Conservation (phyloP, 1,139 yeast species). For the Lodderomyces margitis region DNA sequence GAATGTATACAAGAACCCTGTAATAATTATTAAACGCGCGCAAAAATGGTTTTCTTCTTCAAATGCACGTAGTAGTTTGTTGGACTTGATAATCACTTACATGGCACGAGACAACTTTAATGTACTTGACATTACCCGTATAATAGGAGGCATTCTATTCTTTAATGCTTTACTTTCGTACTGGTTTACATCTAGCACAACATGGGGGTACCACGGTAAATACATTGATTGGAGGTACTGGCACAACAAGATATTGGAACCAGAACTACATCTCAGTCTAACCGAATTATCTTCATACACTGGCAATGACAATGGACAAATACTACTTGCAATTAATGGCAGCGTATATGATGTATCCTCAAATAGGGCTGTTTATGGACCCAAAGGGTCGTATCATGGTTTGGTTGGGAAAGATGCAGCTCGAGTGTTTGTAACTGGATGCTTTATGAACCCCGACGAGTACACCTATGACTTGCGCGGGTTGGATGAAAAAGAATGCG, state of each 20-base stretch:
- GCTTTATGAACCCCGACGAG: conserved; percentile 56
- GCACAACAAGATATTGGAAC: conserved; percentile 21
- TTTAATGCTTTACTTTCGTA: conserved; percentile 51
- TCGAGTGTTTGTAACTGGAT: conserved; percentile 76
- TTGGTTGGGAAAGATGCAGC: conserved; percentile 73
- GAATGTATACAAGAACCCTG: too few species aligned
- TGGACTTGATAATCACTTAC: too few species aligned
- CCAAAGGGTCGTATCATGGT: conserved; percentile 57
- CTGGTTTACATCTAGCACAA: conserved; percentile 46
- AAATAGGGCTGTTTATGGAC: conserved; percentile 59
- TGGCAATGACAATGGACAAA: conserved; percentile 55
- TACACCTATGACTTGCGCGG: conserved; percentile 72
- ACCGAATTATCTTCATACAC: conserved; percentile 50
- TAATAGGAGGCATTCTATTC: conserved; percentile 47
- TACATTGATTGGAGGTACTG: conserved; percentile 48
- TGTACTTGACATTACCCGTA: conserved; percentile 40
- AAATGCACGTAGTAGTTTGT: too few species aligned
- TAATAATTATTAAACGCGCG: too few species aligned
- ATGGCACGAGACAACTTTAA: conserved; percentile 8
- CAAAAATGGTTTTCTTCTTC: too few species aligned
- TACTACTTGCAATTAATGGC: conserved; percentile 66
- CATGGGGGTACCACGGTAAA: conserved; percentile 57
- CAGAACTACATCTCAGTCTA: conserved; percentile 36
- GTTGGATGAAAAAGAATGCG: conserved; percentile 36
- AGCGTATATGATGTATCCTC: conserved; percentile 67